A percentile compares a stretch with the other conserved stretches of the same genome.
phyloP scores from a whole-genome alignment of 192 early-diverging fungal species.

The Phycomyces nitens region DNA sequence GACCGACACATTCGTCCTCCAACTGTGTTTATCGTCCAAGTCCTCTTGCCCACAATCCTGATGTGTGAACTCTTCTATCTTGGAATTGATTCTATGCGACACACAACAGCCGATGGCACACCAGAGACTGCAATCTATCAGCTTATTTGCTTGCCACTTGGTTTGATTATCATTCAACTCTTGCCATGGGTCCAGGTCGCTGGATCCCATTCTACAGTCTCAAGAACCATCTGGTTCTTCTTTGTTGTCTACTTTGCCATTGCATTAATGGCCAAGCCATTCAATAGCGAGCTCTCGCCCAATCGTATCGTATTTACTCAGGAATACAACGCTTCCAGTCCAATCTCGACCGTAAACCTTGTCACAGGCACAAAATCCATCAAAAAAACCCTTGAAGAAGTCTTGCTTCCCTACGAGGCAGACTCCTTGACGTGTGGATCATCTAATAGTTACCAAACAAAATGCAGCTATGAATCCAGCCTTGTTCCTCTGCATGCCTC shows the following conservation, averaged over 20 bases:
- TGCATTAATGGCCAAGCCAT: constrained; percentile 33
- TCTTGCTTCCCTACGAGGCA: neutral
- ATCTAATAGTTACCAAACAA: constrained; percentile 4
- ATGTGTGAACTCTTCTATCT: constrained; percentile 39
- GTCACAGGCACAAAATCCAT: constrained; percentile 24
- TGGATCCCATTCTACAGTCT: constrained; percentile 16
- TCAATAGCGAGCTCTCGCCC: constrained; percentile 36
- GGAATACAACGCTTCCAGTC: constrained; percentile 32
- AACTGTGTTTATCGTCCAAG: constrained; percentile 19
- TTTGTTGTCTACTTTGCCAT: constrained; percentile 31
- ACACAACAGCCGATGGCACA: constrained; percentile 50
- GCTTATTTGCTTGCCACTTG: constrained; percentile 7
- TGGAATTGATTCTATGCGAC: constrained; percentile 43
- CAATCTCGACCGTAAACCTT: constrained; percentile 35
- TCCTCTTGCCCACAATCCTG: constrained; percentile 32
- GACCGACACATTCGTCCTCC: constrained; percentile 1
- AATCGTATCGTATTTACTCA: constrained; percentile 47
- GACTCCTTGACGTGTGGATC: neutral
- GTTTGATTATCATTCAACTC: constrained; percentile 40
- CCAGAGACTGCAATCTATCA: constrained; percentile 32
- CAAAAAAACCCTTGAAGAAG: constrained; percentile 14
- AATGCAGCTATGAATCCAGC: constrained; percentile 2
- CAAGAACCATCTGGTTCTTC: constrained; percentile 20
- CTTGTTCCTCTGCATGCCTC: constrained; percentile 5
- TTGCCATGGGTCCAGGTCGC: constrained; percentile 45